phyloP scores from a whole-genome alignment of 164 flowering plant genomes.

The Echeveria elegans region DNA sequence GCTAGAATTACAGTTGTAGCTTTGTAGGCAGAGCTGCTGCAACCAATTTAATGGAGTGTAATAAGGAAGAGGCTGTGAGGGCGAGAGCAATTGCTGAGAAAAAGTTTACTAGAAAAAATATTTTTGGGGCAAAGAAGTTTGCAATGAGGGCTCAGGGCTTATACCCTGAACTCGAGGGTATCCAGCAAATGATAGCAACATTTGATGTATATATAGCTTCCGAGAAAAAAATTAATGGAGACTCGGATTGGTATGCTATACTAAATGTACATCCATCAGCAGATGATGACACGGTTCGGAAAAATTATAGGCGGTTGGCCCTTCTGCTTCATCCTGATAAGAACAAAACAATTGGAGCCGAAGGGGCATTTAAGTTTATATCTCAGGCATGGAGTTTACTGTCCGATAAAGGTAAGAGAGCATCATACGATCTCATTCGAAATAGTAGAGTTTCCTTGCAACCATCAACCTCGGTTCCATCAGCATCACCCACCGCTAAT shows the following conservation, averaged over 20 bases:
- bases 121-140: slow-evolving; percentile 59
- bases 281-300: slow-evolving; percentile 66
- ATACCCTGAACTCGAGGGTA: slow-evolving; percentile 64
- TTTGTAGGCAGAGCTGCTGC: neutral
- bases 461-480: slow-evolving; percentile 19
- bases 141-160: slow-evolving; percentile 67
- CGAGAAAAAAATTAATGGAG: slow-evolving; percentile 55
- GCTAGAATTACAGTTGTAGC: neutral
- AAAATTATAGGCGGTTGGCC: slow-evolving; percentile 73
- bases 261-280: slow-evolving; percentile 61
- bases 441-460: slow-evolving; percentile 10
- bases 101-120: slow-evolving; percentile 46
- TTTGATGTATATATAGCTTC: slow-evolving; percentile 57
- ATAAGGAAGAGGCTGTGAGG: slow-evolving; percentile 66
- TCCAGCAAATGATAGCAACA: slow-evolving; percentile 58
- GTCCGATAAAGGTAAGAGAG: slow-evolving; percentile 66
- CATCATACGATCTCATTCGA: slow-evolving; percentile 53
- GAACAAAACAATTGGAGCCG: slow-evolving; percentile 85
- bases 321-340: slow-evolving; percentile 92
- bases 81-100: slow-evolving; percentile 72
- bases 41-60: slow-evolving; percentile 56
- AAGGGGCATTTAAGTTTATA: slow-evolving; percentile 79
- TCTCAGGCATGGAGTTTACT: slow-evolving; percentile 88
- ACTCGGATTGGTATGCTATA: slow-evolving; percentile 71
- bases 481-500: slow-evolving; percentile 23